A percentile compares a stretch with the other conserved stretches of the same genome.
Evolutionary conservation across 2,329 filamentous ascomycete species (phyloP).

Genomic region (Trematosphaeria pertusa): DNA sequence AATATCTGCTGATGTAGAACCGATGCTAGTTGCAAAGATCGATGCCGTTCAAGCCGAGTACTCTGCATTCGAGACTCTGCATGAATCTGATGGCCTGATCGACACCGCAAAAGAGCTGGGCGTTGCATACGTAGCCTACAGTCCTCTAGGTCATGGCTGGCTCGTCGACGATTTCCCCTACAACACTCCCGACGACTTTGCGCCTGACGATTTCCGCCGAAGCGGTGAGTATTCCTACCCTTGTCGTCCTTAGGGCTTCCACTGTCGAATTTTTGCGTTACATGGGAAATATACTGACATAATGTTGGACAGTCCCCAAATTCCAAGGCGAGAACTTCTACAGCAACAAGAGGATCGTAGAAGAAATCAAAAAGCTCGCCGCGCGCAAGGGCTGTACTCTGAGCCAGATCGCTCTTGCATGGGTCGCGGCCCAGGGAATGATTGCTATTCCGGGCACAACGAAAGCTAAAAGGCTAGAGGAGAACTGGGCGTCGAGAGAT

Average conservation of each 20-base stretch:
- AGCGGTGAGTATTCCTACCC: no score
- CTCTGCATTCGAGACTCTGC: slow-evolving; percentile 54
- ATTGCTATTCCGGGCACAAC: slow-evolving; percentile 63
- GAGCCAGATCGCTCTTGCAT: slow-evolving; percentile 60
- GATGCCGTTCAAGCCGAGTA: slow-evolving; percentile 59
- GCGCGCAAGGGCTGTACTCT: slow-evolving; percentile 59
- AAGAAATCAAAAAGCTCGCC: slow-evolving; percentile 34
- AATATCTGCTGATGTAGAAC: neutral
- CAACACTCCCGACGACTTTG: slow-evolving; percentile 54
- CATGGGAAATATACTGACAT: no score
- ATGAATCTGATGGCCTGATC: slow-evolving; percentile 48
- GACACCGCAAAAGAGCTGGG: slow-evolving; percentile 48
- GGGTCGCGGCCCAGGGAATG: slow-evolving; percentile 42
- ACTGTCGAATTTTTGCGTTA: no score
- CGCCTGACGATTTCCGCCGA: slow-evolving; percentile 39
- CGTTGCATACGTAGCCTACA: slow-evolving; percentile 42
- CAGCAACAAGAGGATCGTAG: slow-evolving; percentile 38
- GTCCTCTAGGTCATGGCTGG: slow-evolving; percentile 42
- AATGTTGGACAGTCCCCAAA: slow-evolving; percentile 39
- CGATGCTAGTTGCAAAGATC: slow-evolving; percentile 50
- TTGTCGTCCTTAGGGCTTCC: no score
- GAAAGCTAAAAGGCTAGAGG: slow-evolving; percentile 23
- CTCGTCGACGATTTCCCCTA: slow-evolving; percentile 29
- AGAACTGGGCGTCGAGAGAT: slow-evolving; percentile 29
- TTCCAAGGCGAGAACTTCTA: slow-evolving; percentile 49